Base-by-base conservation (phyloP, 208 protist genomes). In the Wallacemonas sp. region DNA sequence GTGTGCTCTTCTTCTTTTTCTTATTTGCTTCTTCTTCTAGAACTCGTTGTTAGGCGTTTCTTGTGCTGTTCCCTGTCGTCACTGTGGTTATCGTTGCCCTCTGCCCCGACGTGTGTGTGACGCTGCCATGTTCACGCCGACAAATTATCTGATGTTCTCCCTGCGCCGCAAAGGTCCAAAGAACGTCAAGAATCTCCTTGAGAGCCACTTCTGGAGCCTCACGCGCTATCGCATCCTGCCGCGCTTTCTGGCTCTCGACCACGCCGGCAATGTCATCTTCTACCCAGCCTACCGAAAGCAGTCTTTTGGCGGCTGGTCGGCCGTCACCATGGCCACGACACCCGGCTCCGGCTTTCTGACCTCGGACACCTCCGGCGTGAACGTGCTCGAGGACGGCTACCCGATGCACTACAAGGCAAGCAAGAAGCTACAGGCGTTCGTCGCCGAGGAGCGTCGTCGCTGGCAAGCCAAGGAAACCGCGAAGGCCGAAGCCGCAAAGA, bases 361-460 rank as follows among this genome's bases (percentile, higher is more conserved):
- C 41, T 82, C 71, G 24, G 84, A 95, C 73, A 83, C 78, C 42
- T 86, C 68, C 21, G 67, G 65, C 1, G 76, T 81, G 42, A 95
- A 93, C 66, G 86, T 95, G 45, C 76, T 95, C 15, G 89, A 95
- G 71, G 89, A 95, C 63, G 89, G 89, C 57, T 87, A 95, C 69
- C 89, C 89, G 57, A 71, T 95, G 70, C 89, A 95, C 68, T 89
- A 87, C 76, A 85, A 87, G 61, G 86, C 84, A 13, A 86, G 78
- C 58, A 60, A 79, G 42, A 85, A 82, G 64, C 71, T 95, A 39
- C 82, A 95, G 71, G 46, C 62, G 15, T 92, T 91, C 54, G 61
- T 95, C 24, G 50, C 68, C 0, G 73, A 90, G 68, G 84, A 92
- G 65, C 68, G 73, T 5, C 61, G 53, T 1, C 68, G 72, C 12